Conservation (phyloP, 2,329 filamentous ascomycete species). For the Dactylonectria macrodidyma region DNA sequence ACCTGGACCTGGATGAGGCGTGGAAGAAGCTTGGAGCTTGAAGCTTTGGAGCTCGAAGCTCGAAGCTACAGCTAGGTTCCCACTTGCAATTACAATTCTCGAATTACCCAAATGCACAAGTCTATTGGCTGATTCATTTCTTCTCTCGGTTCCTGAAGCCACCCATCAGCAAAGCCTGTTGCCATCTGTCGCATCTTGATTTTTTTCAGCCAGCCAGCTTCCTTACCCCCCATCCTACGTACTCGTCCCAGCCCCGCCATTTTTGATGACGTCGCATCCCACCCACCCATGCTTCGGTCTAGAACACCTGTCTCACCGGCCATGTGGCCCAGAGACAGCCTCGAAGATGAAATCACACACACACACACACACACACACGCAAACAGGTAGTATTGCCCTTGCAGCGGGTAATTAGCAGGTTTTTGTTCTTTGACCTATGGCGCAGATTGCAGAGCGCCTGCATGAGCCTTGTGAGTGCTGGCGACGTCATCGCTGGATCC, state of each 20-base stretch:
- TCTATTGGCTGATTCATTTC: neutral
- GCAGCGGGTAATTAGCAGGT: neutral
- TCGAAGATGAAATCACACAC: neutral
- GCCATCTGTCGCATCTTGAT: slow-evolving; percentile 9
- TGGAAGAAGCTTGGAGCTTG: slow-evolving; percentile 8
- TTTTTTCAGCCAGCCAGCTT: slow-evolving; percentile 19
- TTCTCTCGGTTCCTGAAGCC: neutral
- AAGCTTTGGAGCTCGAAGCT: neutral
- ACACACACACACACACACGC: neutral
- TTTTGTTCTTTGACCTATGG: neutral
- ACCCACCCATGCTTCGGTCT: neutral
- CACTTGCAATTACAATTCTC: neutral
- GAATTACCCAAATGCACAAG: neutral
- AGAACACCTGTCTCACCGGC: slow-evolving; percentile 4
- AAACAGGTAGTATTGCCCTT: neutral
- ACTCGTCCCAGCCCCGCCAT: slow-evolving; percentile 25
- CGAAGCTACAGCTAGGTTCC: neutral
- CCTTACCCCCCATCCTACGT: neutral
- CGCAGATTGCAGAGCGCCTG: slow-evolving; percentile 9
- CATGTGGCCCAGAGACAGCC: neutral
- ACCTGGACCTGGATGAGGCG: neutral
- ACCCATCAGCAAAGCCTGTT: neutral
- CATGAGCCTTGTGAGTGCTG: slow-evolving; percentile 6
- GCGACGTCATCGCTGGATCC: neutral
- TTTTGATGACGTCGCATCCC: slow-evolving; percentile 25